These are phyloP conservation scores for Monilinia fructicola DNA, from an alignment of 2,329 filamentous ascomycete species.

Conservation along the genomic window DNA sequence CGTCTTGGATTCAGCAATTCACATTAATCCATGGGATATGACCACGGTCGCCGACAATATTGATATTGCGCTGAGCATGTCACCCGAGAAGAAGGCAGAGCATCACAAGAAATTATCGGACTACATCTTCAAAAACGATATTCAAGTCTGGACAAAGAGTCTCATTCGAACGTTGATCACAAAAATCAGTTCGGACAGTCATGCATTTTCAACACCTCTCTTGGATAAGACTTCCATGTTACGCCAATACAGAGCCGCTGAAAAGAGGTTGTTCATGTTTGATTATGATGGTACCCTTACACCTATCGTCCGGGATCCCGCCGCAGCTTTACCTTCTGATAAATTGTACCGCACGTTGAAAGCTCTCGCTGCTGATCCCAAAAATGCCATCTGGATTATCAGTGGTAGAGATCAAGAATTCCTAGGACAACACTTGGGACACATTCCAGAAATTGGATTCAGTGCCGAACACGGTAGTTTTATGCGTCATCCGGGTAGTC, in stretches of 20 bases:
- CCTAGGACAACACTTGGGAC: slow-evolving; percentile 85
- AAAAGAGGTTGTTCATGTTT: slow-evolving; percentile 91
- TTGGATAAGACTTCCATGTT: slow-evolving; percentile 75
- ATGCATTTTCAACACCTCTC: slow-evolving; percentile 73
- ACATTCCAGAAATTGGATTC: slow-evolving; percentile 85
- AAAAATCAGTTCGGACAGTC: slow-evolving; percentile 75
- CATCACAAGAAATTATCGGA: slow-evolving; percentile 76
- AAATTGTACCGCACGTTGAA: slow-evolving; percentile 78
- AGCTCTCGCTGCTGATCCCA: slow-evolving; percentile 72
- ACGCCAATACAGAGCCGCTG: slow-evolving; percentile 69
- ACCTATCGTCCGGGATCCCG: slow-evolving; percentile 89
- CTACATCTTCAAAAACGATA: slow-evolving; percentile 81
- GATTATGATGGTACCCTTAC: slow-evolving; percentile 98
- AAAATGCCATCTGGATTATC: slow-evolving; percentile 97
- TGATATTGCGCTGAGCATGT: slow-evolving; percentile 77
- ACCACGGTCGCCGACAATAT: slow-evolving; percentile 81
- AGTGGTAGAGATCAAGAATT: slow-evolving; percentile 93
- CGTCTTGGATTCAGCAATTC: slow-evolving; percentile 79
- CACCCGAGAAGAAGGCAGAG: slow-evolving; percentile 59
- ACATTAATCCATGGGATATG: slow-evolving; percentile 96
- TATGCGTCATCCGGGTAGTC: slow-evolving; percentile 74
- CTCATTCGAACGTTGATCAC: slow-evolving; percentile 77
- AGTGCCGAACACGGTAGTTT: slow-evolving; percentile 97
- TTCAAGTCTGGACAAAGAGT: slow-evolving; percentile 80
- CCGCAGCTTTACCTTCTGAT: slow-evolving; percentile 83